Conservation (phyloP, 768 basidiomycete genomes). For the Boletus fagicola region DNA sequence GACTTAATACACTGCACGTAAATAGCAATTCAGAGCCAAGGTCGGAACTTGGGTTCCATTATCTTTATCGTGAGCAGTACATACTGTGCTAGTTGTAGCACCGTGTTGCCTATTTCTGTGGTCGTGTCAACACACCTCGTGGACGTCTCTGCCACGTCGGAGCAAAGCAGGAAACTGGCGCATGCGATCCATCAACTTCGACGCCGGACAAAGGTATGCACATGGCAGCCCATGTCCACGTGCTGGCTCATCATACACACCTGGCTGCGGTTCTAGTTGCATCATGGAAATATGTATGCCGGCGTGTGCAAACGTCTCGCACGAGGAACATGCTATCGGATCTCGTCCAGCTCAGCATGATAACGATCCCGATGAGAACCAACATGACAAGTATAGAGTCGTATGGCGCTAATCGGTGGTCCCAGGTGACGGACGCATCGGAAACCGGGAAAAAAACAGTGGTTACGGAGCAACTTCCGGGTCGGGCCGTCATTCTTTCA, state of each 20-base stretch:
- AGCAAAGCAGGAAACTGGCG: neutral
- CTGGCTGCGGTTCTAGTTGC: neutral
- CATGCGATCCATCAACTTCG: neutral
- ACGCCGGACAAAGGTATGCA: neutral
- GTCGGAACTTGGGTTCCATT: neutral
- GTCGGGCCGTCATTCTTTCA: neutral
- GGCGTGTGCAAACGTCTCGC: neutral
- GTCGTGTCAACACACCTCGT: neutral
- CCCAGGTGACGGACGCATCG: neutral
- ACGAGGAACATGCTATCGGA: neutral
- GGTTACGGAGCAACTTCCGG: neutral
- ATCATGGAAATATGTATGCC: neutral
- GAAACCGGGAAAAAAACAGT: neutral
- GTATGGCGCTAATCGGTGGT: neutral
- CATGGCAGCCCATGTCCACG: neutral
- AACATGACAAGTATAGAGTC: neutral
- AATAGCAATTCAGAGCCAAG: slow-evolving; percentile 1
- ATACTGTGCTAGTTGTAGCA: neutral
- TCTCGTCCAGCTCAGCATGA: neutral
- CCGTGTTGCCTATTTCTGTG: neutral
- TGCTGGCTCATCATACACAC: neutral
- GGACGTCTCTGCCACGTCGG: neutral
- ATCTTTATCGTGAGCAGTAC: slow-evolving; percentile 9
- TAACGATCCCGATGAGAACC: neutral
- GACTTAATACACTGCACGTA: slow-evolving; percentile 46